Base-by-base conservation (phyloP, 306 rosid genomes). In the Ceratonia siliqua region DNA sequence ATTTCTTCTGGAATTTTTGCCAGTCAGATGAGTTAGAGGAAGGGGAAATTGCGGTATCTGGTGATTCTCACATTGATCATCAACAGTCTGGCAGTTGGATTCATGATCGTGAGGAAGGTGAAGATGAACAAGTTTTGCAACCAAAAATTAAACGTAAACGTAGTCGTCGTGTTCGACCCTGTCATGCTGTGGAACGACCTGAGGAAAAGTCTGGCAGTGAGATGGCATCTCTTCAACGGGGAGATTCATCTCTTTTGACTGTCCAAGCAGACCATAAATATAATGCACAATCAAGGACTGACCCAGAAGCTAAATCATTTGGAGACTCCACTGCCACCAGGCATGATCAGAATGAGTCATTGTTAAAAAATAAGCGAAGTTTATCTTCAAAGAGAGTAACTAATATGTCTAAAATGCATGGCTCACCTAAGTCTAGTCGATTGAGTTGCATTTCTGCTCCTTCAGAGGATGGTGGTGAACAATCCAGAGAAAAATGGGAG, bases 91-190 rank as follows among this genome's bases (percentile, higher is more conserved):
- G 96, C 86, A 91, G 96, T 82, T 91, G 94, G 89, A 85, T 80
- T 82, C 96, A 94, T 80, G 98, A 94, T 59, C 97, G 96, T 39
- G 98, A 94, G 12, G 97, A 91, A 71, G 91, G 89, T 41, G 98
- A 94, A 84, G 96, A 88, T 70, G 98, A 91, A 62, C 98, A 91
- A 84, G 98, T 88, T 78, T 73, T 94, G 86, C 97, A 91, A 56
- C 97, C 98, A 68, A 94, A 90, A 84, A 82, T 94, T 77, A 94
- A 86, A 75, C 88, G 96, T 36, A 94, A 94, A 70, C 97, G 98
- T 17, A 94, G 96, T 77, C 88, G 85, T 55, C 91, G 98, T 81
- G 87, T 86, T 46, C 92, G 98, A 39, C 95, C 97, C 46, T 91
- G 95, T 65, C 96, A 86, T 75, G 82, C 85, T 50, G 32, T 82